Evolutionary conservation across 2,329 filamentous ascomycete genomes (phyloP), one percentile per base, ranked within the genome.

Genomic region (Cladophialophora exuberans): DNA sequence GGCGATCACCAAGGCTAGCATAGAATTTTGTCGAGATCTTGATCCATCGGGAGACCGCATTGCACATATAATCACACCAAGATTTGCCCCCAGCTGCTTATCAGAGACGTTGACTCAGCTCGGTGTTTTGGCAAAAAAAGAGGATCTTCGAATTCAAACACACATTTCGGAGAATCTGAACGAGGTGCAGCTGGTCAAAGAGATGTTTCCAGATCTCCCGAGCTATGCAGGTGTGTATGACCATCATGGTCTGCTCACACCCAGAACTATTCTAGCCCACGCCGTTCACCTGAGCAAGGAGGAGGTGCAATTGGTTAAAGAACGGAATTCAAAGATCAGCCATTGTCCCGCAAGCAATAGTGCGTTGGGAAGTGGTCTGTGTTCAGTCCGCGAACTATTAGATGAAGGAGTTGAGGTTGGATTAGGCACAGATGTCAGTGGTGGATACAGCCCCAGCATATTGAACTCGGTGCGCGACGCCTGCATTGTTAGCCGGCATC

Each of bases 261-360:
- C 79, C 0, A 81, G 82, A 43, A 97, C 89, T 3, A 88, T 97
- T 52, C 79, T 97, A 7, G 93, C 92, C 2, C 93, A 97, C 69
- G 90, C 84, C 0, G 79, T 97, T 1, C 88, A 97, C 72, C 75
- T 97, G 6, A 80, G 78, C 0, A 79, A 83, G 1, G 77, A 75
- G 0, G 93, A 97, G 72, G 82, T 83, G 0, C 68, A 69, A 7
- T 71, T 93, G 9, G 81, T 97, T 49, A 82, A 81, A 1, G 56
- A 66, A 2, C 76, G 86, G 0, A 73, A 81, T 3, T 77, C 84
- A 3, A 90, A 89, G 63, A 80, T 97, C 15, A 83, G 83, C 4
- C 93, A 97, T 72, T 97, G 93, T 69, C 93, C 93, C 0, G 89
- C 87, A 51, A 90, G 86, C 64, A 99, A 99, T 72, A 86, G 84